phyloP scores from a whole-genome alignment of 108 stramenopile genomes.

The Cyclotella cryptica region DNA sequence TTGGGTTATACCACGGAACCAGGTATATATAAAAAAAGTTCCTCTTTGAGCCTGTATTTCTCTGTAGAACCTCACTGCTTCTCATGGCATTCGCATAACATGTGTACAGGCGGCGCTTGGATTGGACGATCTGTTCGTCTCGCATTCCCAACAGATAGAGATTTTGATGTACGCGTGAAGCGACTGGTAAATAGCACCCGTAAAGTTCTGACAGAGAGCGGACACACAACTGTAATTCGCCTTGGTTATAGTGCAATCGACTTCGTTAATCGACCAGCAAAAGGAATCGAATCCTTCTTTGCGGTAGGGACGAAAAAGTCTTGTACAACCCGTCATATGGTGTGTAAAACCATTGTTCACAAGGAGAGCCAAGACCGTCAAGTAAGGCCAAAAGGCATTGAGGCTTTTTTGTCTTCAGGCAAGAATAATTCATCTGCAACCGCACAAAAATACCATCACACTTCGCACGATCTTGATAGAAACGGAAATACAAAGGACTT shows the following conservation, averaged over 20 bases:
- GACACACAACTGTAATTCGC: constrained; percentile 33
- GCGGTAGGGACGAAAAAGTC: not conserved
- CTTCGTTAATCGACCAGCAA: constrained; percentile 50
- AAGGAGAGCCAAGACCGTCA: not conserved
- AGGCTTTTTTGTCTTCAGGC: constrained; percentile 27
- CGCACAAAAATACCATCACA: not conserved
- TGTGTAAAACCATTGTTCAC: not conserved
- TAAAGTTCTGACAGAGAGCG: constrained; percentile 39
- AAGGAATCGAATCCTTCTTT: constrained; percentile 62
- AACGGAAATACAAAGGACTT: too few species aligned
- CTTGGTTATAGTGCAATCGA: constrained; percentile 57
- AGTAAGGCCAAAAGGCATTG: constrained; percentile 13
- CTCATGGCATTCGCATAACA: constrained; percentile 22
- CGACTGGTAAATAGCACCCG: constrained; percentile 41
- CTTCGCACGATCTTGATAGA: not conserved
- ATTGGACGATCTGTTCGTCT: constrained; percentile 53
- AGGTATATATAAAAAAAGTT: constrained; percentile 11
- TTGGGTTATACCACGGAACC: constrained; percentile 66
- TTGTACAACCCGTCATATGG: constrained; percentile 5
- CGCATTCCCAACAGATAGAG: constrained; percentile 56
- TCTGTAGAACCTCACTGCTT: constrained; percentile 26
- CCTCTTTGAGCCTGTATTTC: not conserved
- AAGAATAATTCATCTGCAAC: constrained; percentile 2
- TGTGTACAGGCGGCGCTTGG: constrained; percentile 39
- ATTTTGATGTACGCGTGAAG: constrained; percentile 38